phyloP scores from a whole-genome alignment of 306 rosid genomes.

The Lathyrus tuberosus region DNA sequence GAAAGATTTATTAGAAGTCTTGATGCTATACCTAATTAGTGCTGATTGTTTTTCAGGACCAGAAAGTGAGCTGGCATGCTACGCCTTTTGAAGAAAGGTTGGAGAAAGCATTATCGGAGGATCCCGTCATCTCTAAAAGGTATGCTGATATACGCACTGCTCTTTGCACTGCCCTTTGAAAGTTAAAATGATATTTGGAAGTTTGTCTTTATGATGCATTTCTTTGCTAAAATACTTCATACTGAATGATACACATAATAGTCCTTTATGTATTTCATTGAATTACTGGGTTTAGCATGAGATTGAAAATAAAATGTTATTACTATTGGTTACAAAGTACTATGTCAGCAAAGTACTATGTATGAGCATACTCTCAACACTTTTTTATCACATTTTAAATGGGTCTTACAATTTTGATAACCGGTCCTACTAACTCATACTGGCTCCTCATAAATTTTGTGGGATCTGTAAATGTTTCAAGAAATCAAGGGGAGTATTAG shows the following conservation, averaged over 20 bases:
- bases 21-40: slow-evolving; percentile 27
- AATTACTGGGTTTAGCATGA: not conserved
- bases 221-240: slow-evolving; percentile 1
- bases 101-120: slow-evolving; percentile 91
- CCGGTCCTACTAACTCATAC: not conserved
- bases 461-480: not conserved
- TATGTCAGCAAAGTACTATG: not conserved
- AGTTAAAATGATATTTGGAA: not conserved
- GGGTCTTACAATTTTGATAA: not conserved
- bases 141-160: slow-evolving; percentile 15
- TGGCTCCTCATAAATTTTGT: not conserved
- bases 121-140: slow-evolving; percentile 64
- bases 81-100: slow-evolving; percentile 92
- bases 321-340: not conserved
- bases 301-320: not conserved
- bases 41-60: slow-evolving; percentile 63
- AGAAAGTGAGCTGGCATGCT: slow-evolving; percentile 95
- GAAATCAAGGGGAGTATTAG: not conserved
- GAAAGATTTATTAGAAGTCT: slow-evolving; percentile 11
- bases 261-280: not conserved
- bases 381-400: too few relatives aligned
- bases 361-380: not conserved
- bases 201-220: not conserved
- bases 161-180: not conserved
- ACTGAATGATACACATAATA: slow-evolving; percentile 6